Base-by-base conservation (phyloP, 1,284 basidiomycete genomes). In the Fomitopsis betulina region DNA sequence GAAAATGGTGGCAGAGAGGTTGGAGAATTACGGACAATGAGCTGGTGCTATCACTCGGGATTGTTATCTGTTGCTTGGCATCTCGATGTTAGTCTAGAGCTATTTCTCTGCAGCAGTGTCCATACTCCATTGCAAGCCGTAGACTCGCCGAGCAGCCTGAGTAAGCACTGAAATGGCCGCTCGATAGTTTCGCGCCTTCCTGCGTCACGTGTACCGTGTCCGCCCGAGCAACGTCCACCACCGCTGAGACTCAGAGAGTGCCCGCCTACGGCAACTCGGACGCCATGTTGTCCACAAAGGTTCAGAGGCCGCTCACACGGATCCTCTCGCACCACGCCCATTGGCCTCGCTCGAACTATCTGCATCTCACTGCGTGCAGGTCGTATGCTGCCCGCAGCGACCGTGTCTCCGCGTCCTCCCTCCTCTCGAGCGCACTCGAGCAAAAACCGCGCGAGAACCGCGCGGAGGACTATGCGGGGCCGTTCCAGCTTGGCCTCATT, bases 401-500 rank as follows among this genome's bases (percentile, higher is more conserved):
- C 63, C 72, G 77, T 37, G 71, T 70, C 17, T 61, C 73, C 17
- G 75, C 83, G 17, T 79, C 85, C n/a, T 73, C 74, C 25, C 68
- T 84, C n/a, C 79, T 91, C 52, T 82, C 84, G 17, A 82, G 84
- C 60, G 79, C 87, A n/a, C 77, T 90, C 56, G 84, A 89, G 69
- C 83, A 82, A 60, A 83, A 77, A 67, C 81, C 77, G 59, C 72
- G 73, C 25, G 64, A 72, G 2, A 69, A 75, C 39, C 70, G 75
- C 39, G 75, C 76, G 62, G 76, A 80, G 56, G 87, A 89, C 59
- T 77, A 78, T 25, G 86, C 90, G 19, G 93, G 93, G 0, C 93
- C 93, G 30, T 94, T 96, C 67, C 86, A 86, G 60, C 79, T 95
- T 1, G 92, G 92, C 4, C 78, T 91, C 50, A 82, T 82, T 13